Evolutionary conservation across 176 grass and related monocot genomes (phyloP).

Genomic region (Aechmea fasciata): DNA sequence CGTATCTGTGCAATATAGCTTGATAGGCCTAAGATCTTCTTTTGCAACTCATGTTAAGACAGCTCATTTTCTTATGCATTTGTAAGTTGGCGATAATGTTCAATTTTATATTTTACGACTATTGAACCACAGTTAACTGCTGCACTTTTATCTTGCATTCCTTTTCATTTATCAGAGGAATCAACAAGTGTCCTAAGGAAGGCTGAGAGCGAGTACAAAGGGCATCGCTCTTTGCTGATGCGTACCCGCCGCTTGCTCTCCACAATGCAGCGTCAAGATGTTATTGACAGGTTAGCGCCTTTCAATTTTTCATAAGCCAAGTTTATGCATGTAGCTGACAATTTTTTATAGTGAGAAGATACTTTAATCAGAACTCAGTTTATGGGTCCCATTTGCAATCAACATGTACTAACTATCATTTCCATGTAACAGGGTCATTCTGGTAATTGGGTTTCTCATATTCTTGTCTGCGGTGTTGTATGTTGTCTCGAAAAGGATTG

Average conservation of each 20-base stretch:
- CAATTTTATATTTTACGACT: background rate
- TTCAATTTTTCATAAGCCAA: background rate
- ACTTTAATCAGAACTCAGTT: background rate
- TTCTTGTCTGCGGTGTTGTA: conserved; percentile 38
- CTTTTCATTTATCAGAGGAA: conserved; percentile 46
- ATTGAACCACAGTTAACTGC: background rate
- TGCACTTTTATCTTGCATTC: background rate
- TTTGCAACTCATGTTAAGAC: too few species aligned
- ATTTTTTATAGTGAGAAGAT: background rate
- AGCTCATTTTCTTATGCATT: too few species aligned
- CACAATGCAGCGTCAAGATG: conserved; percentile 70
- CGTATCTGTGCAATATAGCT: too few species aligned
- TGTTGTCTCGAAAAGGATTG: conserved; percentile 59
- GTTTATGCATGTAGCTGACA: too few species aligned
- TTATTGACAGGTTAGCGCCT: conserved; percentile 64
- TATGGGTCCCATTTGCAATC: background rate
- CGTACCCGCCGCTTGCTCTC: conserved; percentile 67
- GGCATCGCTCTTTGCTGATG: conserved; percentile 74
- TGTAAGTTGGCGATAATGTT: background rate
- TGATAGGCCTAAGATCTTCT: too few species aligned
- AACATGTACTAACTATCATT: background rate
- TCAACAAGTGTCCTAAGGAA: conserved; percentile 60
- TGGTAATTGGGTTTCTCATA: conserved; percentile 52
- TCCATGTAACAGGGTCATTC: conserved; percentile 54
- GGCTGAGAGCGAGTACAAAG: conserved; percentile 87